A percentile compares a stretch with the other conserved stretches of the same genome.
Evolutionary conservation across 768 basidiomycete genomes (phyloP).

Genomic region (Collybia mongolica): DNA sequence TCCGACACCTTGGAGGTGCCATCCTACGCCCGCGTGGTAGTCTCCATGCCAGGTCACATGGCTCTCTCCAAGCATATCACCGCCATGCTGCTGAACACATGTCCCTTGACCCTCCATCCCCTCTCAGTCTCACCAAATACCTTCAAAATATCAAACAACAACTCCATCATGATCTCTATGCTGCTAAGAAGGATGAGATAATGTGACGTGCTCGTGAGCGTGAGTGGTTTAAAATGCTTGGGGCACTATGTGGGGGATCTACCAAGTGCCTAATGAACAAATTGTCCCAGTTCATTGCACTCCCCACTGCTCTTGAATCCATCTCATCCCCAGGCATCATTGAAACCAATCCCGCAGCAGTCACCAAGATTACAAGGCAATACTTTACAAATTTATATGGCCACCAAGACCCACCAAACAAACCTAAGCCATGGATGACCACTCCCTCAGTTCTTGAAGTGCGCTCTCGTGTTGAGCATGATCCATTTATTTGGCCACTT

Average conservation of each 20-base stretch:
- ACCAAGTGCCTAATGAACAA: constrained; percentile 1
- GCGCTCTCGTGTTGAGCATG: not conserved
- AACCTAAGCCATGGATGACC: constrained; percentile 22
- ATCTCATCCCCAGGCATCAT: not conserved
- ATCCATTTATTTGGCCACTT: constrained; percentile 1
- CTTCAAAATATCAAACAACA: not conserved
- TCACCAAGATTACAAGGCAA: constrained; percentile 8
- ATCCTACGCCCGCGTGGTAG: not conserved
- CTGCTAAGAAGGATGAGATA: constrained; percentile 6
- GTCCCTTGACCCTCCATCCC: not conserved
- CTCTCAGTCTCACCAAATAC: not conserved
- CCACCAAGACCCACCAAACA: constrained; percentile 1
- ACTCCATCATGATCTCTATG: constrained; percentile 3
- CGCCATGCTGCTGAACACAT: not conserved
- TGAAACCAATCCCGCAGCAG: constrained; percentile 7
- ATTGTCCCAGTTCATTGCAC: not conserved
- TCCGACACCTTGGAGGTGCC: constrained; percentile 1
- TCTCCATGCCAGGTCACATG: not conserved
- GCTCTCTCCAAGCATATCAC: not conserved
- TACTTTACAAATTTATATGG: constrained; percentile 19
- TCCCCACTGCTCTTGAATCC: constrained; percentile 9
- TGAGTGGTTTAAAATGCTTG: not conserved
- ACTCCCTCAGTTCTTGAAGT: constrained; percentile 9
- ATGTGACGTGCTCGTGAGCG: not conserved
- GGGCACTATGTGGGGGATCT: constrained; percentile 1